Conservation (phyloP, 495 filamentous ascomycete species). For the Aspergillus conjunctus region DNA sequence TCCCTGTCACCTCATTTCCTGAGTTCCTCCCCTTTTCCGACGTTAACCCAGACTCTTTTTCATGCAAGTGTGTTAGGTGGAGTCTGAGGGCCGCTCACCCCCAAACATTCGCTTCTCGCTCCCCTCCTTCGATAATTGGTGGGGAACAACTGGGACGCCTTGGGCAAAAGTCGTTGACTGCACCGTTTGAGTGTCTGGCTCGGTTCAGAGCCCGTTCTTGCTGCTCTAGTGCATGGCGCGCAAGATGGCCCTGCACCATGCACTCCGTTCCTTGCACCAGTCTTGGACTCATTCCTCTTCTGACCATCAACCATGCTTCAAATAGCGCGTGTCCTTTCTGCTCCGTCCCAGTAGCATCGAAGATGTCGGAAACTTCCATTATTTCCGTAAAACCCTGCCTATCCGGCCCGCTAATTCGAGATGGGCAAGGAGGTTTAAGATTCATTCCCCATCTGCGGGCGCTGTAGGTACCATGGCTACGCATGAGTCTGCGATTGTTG, state of each 20-base stretch:
- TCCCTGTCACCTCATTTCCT: conserved; percentile 10
- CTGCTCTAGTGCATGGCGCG: conserved; percentile 28
- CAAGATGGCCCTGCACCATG: conserved; percentile 25
- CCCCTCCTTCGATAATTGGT: conserved; percentile 15
- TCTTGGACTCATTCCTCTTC: conserved; percentile 1
- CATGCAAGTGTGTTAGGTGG: conserved; percentile 29
- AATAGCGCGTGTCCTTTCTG: neutral
- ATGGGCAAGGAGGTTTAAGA: conserved; percentile 21
- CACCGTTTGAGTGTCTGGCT: conserved; percentile 27
- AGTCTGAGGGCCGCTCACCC: conserved; percentile 11
- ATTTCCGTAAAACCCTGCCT: conserved; percentile 29
- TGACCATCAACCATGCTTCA: neutral
- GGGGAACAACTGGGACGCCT: conserved; percentile 15
- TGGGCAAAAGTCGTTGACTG: conserved; percentile 22
- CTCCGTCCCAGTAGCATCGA: conserved; percentile 23
- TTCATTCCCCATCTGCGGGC: conserved; percentile 17
- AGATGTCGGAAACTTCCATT: conserved; percentile 17
- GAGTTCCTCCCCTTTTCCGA: conserved; percentile 11
- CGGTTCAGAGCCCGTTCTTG: conserved; percentile 26
- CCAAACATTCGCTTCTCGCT: conserved; percentile 6
- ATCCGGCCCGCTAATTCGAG: conserved; percentile 15
- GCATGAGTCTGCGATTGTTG: neutral
- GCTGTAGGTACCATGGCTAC: conserved; percentile 23
- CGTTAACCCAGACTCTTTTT: conserved; percentile 34
- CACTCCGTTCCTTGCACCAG: conserved; percentile 21